A percentile compares a stretch with the other conserved stretches of the same genome.
These are phyloP conservation scores for Quercus berberidifolia DNA, from an alignment of 306 rosid genomes.

Conservation along the genomic window DNA sequence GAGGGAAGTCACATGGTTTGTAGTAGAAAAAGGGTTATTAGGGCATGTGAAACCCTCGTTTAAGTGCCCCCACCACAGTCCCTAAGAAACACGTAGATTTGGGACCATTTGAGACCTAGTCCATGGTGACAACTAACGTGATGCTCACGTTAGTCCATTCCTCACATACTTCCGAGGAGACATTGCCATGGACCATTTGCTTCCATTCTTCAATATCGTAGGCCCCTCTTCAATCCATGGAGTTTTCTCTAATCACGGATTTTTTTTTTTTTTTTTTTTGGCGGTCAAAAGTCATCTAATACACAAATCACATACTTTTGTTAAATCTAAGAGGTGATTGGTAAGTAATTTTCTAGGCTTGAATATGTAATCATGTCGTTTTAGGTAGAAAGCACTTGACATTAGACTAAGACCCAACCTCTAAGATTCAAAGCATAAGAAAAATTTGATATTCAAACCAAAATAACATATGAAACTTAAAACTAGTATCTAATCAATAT, in stretches of 20 bases:
- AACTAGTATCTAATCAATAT: no score
- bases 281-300: no score
- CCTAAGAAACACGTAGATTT: constrained; percentile 34
- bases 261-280: no score
- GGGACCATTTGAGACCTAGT: constrained; percentile 42
- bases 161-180: constrained; percentile 46
- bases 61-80: constrained; percentile 50
- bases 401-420: no score
- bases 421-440: no score
- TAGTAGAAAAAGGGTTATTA: constrained; percentile 53
- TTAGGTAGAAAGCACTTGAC: no score
- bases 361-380: no score
- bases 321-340: no score
- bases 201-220: constrained; percentile 42
- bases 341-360: no score
- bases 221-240: constrained; percentile 27
- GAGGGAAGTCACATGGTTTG: constrained; percentile 65
- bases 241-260: neutral
- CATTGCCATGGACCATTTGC: constrained; percentile 58
- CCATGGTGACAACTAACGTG: constrained; percentile 75
- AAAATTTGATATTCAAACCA: no score
- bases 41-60: constrained; percentile 74
- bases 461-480: no score
- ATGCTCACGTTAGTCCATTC: constrained; percentile 59
- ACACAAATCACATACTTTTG: no score